A percentile compares a stretch with the other conserved stretches of the same genome.
Evolutionary conservation across 23 red algal species (phyloP).

Genomic region (Gracilaria caudata): DNA sequence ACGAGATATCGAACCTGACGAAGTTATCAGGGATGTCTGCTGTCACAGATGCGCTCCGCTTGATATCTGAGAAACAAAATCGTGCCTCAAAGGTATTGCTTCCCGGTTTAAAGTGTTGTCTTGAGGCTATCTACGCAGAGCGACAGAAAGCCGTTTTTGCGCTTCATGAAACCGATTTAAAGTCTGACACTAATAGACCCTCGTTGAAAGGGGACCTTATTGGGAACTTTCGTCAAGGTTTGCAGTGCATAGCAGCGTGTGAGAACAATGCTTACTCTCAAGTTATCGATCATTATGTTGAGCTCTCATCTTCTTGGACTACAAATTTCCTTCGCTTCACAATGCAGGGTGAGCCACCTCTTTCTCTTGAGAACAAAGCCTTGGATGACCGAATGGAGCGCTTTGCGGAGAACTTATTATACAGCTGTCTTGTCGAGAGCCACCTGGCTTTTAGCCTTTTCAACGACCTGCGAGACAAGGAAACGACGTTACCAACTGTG

Average conservation of each 20-base stretch:
- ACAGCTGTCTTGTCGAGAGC: constrained; percentile 29
- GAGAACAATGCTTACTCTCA: constrained; percentile 32
- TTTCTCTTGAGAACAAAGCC: background rate
- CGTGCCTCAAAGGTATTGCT: constrained; percentile 32
- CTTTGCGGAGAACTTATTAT: constrained; percentile 36
- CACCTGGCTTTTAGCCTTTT: constrained; percentile 38
- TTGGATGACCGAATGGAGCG: constrained; percentile 25
- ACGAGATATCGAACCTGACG: constrained; percentile 20
- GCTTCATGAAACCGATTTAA: background rate
- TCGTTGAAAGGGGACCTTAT: background rate
- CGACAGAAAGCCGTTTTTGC: constrained; percentile 4
- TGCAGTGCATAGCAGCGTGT: constrained; percentile 34
- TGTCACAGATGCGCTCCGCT: constrained; percentile 19
- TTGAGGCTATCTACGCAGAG: constrained; percentile 13
- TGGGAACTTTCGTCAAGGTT: constrained; percentile 36
- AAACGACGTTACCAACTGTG: constrained; percentile 13
- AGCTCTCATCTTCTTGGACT: constrained; percentile 36
- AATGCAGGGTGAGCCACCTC: constrained; percentile 14
- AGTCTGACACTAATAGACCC: background rate
- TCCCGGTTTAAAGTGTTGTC: constrained; percentile 31
- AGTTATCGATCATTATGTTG: constrained; percentile 60
- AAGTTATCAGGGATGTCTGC: constrained; percentile 41
- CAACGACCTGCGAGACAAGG: background rate
- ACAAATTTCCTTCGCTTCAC: constrained; percentile 19
- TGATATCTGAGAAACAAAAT: constrained; percentile 53